phyloP scores from a whole-genome alignment of 257 asterid species.

The Ajuga chamaepitys region DNA sequence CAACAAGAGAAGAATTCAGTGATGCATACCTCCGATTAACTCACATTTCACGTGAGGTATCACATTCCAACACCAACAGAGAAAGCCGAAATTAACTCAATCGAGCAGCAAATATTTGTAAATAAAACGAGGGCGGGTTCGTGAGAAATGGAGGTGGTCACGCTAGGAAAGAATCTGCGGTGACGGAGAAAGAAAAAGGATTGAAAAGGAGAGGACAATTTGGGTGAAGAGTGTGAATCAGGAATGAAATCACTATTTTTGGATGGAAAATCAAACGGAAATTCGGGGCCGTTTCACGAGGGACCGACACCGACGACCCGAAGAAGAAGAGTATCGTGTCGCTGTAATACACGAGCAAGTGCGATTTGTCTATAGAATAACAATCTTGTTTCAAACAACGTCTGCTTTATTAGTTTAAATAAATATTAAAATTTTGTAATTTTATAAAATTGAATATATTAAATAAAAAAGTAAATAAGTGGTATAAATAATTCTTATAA shows the following conservation, averaged over 20 bases:
- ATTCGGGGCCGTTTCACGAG: constrained; percentile 15
- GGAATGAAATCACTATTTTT: constrained; percentile 4
- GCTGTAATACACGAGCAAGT: not conserved
- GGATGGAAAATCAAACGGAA: constrained; percentile 13
- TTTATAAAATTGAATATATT: no score
- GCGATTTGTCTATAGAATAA: not conserved
- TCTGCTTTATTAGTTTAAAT: no score
- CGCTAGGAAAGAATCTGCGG: not conserved
- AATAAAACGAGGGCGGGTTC: constrained; percentile 10
- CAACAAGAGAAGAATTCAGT: constrained; percentile 9
- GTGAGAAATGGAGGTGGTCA: constrained; percentile 13
- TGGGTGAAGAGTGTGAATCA: constrained; percentile 17
- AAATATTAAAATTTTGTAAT: no score
- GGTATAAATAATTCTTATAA: no score
- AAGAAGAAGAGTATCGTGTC: constrained; percentile 1
- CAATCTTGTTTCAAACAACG: no score
- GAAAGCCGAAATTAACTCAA: constrained; percentile 1
- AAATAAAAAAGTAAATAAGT: no score
- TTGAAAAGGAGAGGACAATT: constrained; percentile 17
- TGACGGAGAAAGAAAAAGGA: constrained; percentile 3
- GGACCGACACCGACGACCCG: not conserved
- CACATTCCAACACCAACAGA: constrained; percentile 8
- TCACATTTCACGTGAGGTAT: constrained; percentile 10
- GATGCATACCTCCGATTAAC: constrained; percentile 18
- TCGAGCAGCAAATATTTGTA: not conserved